Conservation (phyloP, 129 eudicot species). For the Ambrosia artemisiifolia region DNA sequence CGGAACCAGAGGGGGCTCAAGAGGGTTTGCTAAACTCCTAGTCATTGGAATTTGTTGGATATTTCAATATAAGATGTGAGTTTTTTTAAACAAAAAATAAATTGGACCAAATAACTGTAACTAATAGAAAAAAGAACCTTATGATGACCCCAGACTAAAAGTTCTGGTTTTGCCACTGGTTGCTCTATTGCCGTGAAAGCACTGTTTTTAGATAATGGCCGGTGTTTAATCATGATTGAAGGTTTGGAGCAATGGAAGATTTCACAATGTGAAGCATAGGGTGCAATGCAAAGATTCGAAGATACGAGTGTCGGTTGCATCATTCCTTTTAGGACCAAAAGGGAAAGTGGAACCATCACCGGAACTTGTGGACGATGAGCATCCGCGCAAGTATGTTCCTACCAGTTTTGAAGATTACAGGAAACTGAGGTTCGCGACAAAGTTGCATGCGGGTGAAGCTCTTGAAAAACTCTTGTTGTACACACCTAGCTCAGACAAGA, state of each 20-base stretch:
- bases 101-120: too few species aligned
- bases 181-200: too few species aligned
- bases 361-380: conserved; percentile 51
- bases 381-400: conserved; percentile 58
- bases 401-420: conserved; percentile 54
- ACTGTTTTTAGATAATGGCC: background rate
- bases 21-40: too few species aligned
- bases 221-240: conserved; percentile 20
- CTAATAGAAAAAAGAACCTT: too few species aligned
- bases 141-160: too few species aligned
- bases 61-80: too few species aligned
- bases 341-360: conserved; percentile 46
- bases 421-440: conserved; percentile 38
- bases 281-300: conserved; percentile 67
- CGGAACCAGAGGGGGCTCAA: too few species aligned
- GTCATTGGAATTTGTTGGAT: too few species aligned
- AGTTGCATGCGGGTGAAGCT: conserved; percentile 63
- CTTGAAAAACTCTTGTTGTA: conserved; percentile 36
- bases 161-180: too few species aligned
- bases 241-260: conserved; percentile 86
- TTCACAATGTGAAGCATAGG: conserved; percentile 65
- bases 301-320: conserved; percentile 60
- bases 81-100: too few species aligned
- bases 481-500: conserved; percentile 21
- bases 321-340: conserved; percentile 69